Base-by-base conservation (phyloP, 176 grass and related monocot species). In the Aegilops umbellulata region DNA sequence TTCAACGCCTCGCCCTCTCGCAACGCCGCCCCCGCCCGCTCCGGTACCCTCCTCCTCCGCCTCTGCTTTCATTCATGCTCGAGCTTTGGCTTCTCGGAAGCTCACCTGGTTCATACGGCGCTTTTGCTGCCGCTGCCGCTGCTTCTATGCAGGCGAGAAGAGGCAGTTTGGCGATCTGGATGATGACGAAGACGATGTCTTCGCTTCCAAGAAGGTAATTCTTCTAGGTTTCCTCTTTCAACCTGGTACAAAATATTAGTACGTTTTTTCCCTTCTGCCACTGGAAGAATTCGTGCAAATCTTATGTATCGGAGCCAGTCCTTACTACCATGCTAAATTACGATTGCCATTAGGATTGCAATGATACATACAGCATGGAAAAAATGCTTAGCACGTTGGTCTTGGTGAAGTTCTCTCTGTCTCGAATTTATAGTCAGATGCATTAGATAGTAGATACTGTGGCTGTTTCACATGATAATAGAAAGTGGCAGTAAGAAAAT, bases 171-270 rank as follows among this genome's bases (percentile, higher is more conserved):
- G 85, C 46, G 95, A 98, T 87, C 84, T 98, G 51, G 95, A 95
- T 23, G 95, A 98, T 4, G 95, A 98, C 4, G 93, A 95, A 0
- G 95, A 95, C 8, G 95, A 95, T 65, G 90, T 95, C 38, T 98
- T 98, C 47, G 86, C 83, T 49, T 83, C 76, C 22, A 98, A 98
- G 83, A 95, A 95, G 93, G 93, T 95, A 82, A 30, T 25, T 67
- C 6, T 25, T 79, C 30, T 62, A 80, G 2, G 16, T 55, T 55
- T 68, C n/a, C 34, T 73, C 2, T n/a, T 85, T 23, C 30, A 9
- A 58, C 36, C 19, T 22, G 74, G 3, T 20, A 60, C 66, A 62
- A 7, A 60, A 19, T 13, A 3, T 80, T 38, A 49, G 46, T 49
- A 6, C 47, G 47, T 51, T 55, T 74, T 22, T 38, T 38, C 44